Conservation (phyloP, 139 green algal species). For the Tetradesmus lagerheimii region DNA sequence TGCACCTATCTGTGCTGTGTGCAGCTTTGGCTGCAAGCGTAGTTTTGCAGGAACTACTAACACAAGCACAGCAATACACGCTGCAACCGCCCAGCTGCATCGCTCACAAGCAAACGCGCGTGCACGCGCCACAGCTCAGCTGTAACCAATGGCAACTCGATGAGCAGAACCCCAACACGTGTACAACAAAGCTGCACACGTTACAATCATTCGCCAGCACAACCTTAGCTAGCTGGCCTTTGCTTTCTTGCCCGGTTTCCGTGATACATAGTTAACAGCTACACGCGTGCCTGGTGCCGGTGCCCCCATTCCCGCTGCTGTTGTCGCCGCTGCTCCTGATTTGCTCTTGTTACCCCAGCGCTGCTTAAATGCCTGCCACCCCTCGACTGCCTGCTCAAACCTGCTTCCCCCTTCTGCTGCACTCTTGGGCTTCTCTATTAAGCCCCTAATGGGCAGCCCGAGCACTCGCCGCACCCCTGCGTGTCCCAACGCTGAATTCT, state of each 20-base stretch:
- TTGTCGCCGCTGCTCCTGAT: not conserved
- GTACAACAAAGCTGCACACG: not conserved
- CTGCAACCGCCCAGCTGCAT: no score
- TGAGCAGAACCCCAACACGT: no score
- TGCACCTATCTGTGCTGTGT: no score
- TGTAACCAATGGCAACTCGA: no score
- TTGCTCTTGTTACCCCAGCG: not conserved
- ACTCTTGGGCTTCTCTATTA: not conserved
- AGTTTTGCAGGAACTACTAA: no score
- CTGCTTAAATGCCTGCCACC: not conserved
- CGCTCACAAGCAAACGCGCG: no score
- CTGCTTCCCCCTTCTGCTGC: not conserved
- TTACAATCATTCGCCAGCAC: no score
- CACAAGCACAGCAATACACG: no score
- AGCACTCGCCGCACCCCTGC: slow-evolving; percentile 18
- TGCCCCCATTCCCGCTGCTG: slow-evolving; percentile 1
- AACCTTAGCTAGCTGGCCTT: not conserved
- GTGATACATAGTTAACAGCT: slow-evolving; percentile 25
- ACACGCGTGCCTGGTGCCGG: slow-evolving; percentile 20
- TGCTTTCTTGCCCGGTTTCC: not conserved
- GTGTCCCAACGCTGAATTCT: slow-evolving; percentile 36
- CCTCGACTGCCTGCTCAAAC: not conserved
- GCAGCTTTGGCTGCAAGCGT: no score
- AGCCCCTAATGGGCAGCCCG: slow-evolving; percentile 41
- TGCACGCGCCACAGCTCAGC: no score